phyloP scores from a whole-genome alignment of 306 rosid genomes.

The Mimosa pudica region DNA sequence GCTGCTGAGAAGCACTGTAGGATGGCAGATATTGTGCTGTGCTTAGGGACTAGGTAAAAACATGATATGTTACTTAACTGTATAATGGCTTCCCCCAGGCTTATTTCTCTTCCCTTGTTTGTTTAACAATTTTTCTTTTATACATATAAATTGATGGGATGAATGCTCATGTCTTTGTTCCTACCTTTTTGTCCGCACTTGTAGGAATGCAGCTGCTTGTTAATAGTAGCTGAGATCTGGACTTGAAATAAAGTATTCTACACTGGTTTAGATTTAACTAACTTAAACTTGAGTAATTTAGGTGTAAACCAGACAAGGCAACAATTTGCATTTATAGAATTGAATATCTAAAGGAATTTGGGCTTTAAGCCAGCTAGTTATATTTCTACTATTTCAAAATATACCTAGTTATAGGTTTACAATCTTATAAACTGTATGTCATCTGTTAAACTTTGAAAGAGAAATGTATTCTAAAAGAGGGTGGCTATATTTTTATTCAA shows the following conservation, averaged over 20 bases:
- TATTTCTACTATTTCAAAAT: background rate
- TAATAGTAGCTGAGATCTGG: background rate
- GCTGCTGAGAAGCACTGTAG: constrained; percentile 95
- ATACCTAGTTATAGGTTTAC: background rate
- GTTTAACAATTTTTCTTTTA: background rate
- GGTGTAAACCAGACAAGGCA: background rate
- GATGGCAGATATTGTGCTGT: constrained; percentile 92
- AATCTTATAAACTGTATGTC: background rate
- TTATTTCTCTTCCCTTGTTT: background rate
- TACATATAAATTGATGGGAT: background rate
- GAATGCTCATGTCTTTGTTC: background rate
- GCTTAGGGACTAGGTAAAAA: constrained; percentile 92
- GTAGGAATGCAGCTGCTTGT: background rate
- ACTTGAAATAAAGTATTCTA: constrained; percentile 7
- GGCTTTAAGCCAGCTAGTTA: background rate
- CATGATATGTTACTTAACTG: constrained; percentile 26
- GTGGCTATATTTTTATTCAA: background rate
- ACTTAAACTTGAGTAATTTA: background rate
- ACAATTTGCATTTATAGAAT: constrained; percentile 4
- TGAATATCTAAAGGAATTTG: background rate
- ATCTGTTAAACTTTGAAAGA: background rate
- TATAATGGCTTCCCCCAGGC: constrained; percentile 8
- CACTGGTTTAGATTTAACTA: background rate
- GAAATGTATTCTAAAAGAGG: background rate
- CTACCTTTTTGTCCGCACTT: constrained; percentile 15